These are phyloP conservation scores for Ganoderma meredithae DNA, from an alignment of 1,284 basidiomycete genomes.

Conservation along the genomic window DNA sequence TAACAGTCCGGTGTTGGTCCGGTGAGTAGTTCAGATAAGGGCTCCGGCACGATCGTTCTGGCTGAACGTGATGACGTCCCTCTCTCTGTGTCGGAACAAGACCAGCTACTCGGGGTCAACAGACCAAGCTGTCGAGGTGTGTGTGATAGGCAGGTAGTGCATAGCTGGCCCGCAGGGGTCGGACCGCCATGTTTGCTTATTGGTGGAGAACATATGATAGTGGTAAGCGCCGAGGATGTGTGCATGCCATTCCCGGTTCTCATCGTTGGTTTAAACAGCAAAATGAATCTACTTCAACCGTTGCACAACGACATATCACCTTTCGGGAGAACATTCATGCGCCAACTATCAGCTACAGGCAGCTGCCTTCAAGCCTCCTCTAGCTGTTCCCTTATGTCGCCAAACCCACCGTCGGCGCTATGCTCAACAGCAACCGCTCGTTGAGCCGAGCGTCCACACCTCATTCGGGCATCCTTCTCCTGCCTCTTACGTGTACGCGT, in stretches of 20 bases:
- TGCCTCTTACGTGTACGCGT: slow-evolving; percentile 9
- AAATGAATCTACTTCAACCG: not conserved
- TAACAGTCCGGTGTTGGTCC: not conserved
- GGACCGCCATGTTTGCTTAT: not conserved
- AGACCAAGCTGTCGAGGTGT: too few relatives aligned
- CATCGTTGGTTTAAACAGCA: not conserved
- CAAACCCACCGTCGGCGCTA: not conserved
- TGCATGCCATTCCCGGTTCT: not conserved
- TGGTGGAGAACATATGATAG: not conserved
- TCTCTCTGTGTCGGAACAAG: not conserved
- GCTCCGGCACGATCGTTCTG: not conserved
- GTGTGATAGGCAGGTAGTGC: not conserved
- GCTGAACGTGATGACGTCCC: not conserved
- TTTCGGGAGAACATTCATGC: too few relatives aligned
- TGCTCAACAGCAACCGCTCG: not conserved
- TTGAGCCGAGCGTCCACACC: not conserved
- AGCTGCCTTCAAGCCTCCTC: too few relatives aligned
- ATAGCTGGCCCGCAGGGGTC: not conserved
- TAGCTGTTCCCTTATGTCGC: not conserved
- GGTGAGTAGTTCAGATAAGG: not conserved
- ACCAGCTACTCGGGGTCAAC: not conserved
- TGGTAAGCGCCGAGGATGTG: not conserved
- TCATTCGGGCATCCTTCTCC: not conserved
- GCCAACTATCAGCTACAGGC: too few relatives aligned
- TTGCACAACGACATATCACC: too few relatives aligned